phyloP scores from a whole-genome alignment of 371 early-diverging fungal genomes.

The Apophysomyces variabilis region DNA sequence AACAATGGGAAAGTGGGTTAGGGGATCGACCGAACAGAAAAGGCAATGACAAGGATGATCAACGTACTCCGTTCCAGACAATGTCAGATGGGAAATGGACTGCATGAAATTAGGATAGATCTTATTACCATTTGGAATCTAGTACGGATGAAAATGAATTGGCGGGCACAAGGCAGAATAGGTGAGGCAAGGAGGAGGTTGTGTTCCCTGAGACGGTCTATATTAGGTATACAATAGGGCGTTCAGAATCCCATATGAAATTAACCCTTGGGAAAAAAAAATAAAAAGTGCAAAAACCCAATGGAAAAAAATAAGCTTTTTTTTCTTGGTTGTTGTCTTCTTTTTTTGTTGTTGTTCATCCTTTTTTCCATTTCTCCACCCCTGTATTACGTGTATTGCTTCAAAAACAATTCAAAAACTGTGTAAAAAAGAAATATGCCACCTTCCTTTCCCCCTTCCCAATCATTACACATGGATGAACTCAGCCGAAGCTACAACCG shows the following conservation, averaged over 20 bases:
- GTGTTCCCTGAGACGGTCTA: neutral
- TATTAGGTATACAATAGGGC: constrained; percentile 9
- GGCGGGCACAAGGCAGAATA: constrained; percentile 9
- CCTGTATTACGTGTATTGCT: constrained; percentile 8
- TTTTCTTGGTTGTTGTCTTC: constrained; percentile 1
- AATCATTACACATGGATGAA: constrained; percentile 12
- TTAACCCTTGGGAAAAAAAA: constrained; percentile 9
- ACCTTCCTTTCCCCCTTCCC: constrained; percentile 12
- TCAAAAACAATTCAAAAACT: neutral
- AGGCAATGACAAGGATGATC: neutral
- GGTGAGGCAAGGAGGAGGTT: neutral
- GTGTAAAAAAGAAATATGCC: neutral
- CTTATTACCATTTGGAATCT: neutral
- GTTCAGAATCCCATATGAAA: constrained; percentile 9
- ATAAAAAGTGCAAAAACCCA: neutral
- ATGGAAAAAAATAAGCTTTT: constrained; percentile 1
- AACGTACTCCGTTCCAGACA: constrained; percentile 5
- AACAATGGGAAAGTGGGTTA: constrained; percentile 1
- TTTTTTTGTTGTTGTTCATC: neutral
- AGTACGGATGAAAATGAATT: neutral
- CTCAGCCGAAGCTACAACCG: constrained; percentile 10
- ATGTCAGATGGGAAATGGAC: constrained; percentile 5
- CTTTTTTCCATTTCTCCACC: neutral
- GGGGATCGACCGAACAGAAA: neutral
- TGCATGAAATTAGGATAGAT: constrained; percentile 6